phyloP scores from a whole-genome alignment of 306 rosid species.

The Gillenia trifoliata region DNA sequence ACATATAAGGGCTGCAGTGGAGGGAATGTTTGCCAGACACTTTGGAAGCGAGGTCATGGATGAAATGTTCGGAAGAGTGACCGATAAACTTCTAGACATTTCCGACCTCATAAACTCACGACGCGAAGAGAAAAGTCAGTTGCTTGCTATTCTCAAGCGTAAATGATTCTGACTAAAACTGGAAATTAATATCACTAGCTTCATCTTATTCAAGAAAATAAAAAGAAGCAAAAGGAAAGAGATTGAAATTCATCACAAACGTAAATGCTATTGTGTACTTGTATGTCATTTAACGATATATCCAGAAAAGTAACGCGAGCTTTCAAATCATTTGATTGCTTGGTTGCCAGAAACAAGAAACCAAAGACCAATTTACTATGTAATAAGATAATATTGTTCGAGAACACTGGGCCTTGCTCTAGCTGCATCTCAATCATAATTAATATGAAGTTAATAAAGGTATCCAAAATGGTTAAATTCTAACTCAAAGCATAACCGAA shows the following conservation, averaged over 20 bases:
- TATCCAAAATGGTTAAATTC: too few species aligned
- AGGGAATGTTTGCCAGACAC: constrained; percentile 32
- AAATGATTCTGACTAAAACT: background rate
- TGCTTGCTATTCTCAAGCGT: constrained; percentile 39
- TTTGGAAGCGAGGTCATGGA: constrained; percentile 27
- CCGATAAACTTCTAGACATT: constrained; percentile 1
- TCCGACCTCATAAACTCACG: constrained; percentile 19
- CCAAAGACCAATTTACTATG: too few species aligned
- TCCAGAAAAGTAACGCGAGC: too few species aligned
- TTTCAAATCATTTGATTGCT: too few species aligned
- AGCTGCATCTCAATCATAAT: too few species aligned
- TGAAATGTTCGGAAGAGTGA: constrained; percentile 32
- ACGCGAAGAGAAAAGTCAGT: constrained; percentile 29
- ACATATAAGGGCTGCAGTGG: constrained; percentile 50
- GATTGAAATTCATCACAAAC: background rate
- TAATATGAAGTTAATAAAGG: too few species aligned
- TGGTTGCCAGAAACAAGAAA: too few species aligned
- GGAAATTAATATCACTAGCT: background rate
- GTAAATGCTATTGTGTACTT: background rate
- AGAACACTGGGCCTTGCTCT: too few species aligned
- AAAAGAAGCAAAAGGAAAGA: background rate
- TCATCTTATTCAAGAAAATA: background rate
- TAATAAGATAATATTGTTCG: too few species aligned
- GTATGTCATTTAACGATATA: background rate
- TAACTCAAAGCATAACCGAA: too few species aligned